Percentiles rank a stretch among this genome's conserved stretches.
phyloP scores from a whole-genome alignment of 768 basidiomycete species.

The Tylopilus balloui region DNA sequence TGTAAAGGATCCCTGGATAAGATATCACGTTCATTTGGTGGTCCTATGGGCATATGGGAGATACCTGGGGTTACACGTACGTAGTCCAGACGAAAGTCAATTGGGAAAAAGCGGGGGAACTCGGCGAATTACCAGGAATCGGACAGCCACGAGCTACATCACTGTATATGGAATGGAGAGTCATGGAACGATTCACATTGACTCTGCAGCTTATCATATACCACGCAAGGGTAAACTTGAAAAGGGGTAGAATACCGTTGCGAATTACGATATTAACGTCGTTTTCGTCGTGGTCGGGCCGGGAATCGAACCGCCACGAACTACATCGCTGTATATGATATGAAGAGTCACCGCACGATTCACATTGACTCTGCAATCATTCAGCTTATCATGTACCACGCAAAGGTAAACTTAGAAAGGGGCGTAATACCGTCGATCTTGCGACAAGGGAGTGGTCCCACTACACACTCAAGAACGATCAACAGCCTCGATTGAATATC shows the following conservation, averaged over 20 bases:
- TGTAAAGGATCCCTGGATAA: not conserved
- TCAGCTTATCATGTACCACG: not conserved
- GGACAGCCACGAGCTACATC: no score
- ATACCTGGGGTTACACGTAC: no score
- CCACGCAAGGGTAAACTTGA: no score
- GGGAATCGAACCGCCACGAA: no score
- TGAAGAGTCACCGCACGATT: no score
- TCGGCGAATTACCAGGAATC: not conserved
- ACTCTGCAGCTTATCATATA: no score
- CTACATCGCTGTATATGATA: no score
- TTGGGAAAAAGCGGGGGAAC: not conserved
- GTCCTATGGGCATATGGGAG: not conserved
- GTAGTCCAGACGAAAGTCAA: not conserved
- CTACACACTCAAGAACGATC: not conserved
- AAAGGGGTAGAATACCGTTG: no score
- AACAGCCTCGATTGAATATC: conserved; percentile 2
- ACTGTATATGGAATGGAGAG: no score
- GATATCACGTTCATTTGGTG: not conserved
- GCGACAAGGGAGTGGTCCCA: not conserved
- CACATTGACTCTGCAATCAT: not conserved
- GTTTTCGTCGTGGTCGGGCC: no score
- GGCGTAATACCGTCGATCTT: not conserved
- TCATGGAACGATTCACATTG: no score
- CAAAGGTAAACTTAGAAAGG: not conserved
- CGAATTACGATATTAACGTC: no score